These are phyloP conservation scores for Hyphodiscus sp. DNA, from an alignment of 2,329 filamentous ascomycete species.

Conservation along the genomic window DNA sequence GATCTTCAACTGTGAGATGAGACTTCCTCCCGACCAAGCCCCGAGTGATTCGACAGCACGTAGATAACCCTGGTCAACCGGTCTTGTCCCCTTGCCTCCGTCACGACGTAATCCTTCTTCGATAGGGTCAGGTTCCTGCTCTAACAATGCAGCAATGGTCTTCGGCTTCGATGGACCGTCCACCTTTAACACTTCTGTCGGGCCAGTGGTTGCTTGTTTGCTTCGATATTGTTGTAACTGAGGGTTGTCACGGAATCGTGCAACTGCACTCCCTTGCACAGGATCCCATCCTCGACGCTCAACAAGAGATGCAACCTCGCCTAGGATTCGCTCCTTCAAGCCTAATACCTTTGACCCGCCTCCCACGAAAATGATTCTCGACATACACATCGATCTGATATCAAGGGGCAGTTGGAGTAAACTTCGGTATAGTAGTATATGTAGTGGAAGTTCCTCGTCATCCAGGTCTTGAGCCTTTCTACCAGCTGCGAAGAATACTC, in stretches of 20 bases:
- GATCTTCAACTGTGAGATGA: conserved; percentile 62
- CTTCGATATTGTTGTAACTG: conserved; percentile 25
- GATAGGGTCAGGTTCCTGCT: conserved; percentile 49
- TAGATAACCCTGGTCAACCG: conserved; percentile 48
- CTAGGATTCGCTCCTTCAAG: conserved; percentile 67
- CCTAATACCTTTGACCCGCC: conserved; percentile 75
- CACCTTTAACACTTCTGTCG: conserved; percentile 11
- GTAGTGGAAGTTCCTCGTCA: conserved; percentile 78
- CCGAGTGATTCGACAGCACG: conserved; percentile 64
- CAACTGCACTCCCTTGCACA: conserved; percentile 63
- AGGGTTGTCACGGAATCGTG: conserved; percentile 37
- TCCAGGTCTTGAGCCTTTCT: conserved; percentile 58
- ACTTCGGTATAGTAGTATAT: conserved; percentile 67
- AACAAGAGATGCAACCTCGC: conserved; percentile 65
- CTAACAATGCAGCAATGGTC: conserved; percentile 23
- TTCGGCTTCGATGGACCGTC: conserved; percentile 4
- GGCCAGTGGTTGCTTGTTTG: conserved; percentile 15
- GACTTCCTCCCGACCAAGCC: conserved; percentile 67
- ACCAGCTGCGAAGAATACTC: conserved; percentile 61
- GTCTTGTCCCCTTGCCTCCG: conserved; percentile 34
- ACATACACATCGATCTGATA: conserved; percentile 77
- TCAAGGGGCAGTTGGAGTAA: conserved; percentile 75
- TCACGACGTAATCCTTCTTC: conserved; percentile 49
- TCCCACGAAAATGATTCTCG: conserved; percentile 80
- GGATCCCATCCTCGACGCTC: conserved; percentile 69